phyloP scores from a whole-genome alignment of 2,329 filamentous ascomycete genomes.

The Xylariales sp. region DNA sequence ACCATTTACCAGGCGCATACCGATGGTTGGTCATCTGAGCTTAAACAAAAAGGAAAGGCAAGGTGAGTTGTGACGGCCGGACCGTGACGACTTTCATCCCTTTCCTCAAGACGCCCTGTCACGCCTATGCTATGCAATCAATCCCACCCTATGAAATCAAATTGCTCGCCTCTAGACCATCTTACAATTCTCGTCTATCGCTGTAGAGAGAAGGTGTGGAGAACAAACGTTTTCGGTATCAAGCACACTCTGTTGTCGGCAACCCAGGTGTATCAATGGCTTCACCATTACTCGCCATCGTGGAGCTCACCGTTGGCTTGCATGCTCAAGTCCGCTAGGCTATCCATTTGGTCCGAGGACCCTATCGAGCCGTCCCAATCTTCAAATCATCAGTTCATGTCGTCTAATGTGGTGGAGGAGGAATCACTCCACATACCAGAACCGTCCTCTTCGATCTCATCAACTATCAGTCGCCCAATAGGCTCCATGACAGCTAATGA shows the following conservation, averaged over 20 bases:
- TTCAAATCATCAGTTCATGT: slow-evolving; percentile 32
- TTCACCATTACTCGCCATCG: too few species aligned
- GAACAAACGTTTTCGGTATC: background rate
- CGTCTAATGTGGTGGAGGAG: slow-evolving; percentile 29
- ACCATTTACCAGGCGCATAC: background rate
- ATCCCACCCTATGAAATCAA: slow-evolving; percentile 7
- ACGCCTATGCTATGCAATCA: slow-evolving; percentile 21
- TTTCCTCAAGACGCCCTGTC: slow-evolving; percentile 9
- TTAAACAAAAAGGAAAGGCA: too few species aligned
- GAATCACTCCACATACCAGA: slow-evolving; percentile 50
- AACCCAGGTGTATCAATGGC: too few species aligned
- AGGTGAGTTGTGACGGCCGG: background rate
- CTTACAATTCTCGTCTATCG: too few species aligned
- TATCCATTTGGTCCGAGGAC: slow-evolving; percentile 52
- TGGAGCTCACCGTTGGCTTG: slow-evolving; percentile 37
- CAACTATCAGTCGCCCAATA: slow-evolving; percentile 51
- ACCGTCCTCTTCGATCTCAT: slow-evolving; percentile 54
- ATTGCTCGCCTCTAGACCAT: background rate
- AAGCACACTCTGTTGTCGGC: too few species aligned
- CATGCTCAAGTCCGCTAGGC: slow-evolving; percentile 41
- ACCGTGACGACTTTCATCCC: slow-evolving; percentile 16
- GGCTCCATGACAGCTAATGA: slow-evolving; percentile 36
- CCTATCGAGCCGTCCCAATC: slow-evolving; percentile 52
- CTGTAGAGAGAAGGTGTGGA: too few species aligned
- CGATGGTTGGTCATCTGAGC: too few species aligned